Base-by-base conservation (phyloP, 768 basidiomycete genomes). In the Russula abietina region DNA sequence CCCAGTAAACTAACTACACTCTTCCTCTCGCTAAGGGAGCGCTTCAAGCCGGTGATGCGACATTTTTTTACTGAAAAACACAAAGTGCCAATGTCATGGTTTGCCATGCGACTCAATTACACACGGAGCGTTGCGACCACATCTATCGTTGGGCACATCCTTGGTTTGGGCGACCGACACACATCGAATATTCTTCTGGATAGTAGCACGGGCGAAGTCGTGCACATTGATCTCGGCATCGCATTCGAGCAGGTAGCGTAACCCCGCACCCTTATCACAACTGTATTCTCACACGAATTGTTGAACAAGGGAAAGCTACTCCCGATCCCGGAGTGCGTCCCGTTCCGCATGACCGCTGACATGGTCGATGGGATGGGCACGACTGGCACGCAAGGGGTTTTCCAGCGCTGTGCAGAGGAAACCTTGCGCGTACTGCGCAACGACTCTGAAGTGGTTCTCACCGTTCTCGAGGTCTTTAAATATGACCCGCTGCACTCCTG, bases 151-250 rank as follows among this genome's bases (percentile, higher is more conserved):
- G 97, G 96, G 0, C 89, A 96, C 69, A 78, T 97, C 48, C 76
- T 98, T 22, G 96, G 96, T 9, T 79, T 99, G 1, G 96, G 96
- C 0, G 96, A 99, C 72, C 83, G 96, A 14, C 96, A 99, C 71
- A 81, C 82, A 7, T 88, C 89, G 48, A 99, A 99, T 73, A 96
- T 99, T 69, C 78, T 99, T 50, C 77, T 98, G 50, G 94, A 98
- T 72, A 83, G 83, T 53, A 73, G 73, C 30, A 86, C 83, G 10
- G 96, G 96, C 17, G 93, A 98, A 70, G 80, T 95, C 50, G 86
- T 98, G 8, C 94, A 97, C 72, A 99, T 99, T 57, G 96, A 99
- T 73, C 79, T 98, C 1, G 96, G 96, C 1, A 93, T 98, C 62
- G 93, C 94, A 0, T 98, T 99, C 73, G 97, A 97, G 64, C 92